Evolutionary conservation across 495 filamentous ascomycete species (phyloP).

Genomic region (Apiosordaria backusii): DNA sequence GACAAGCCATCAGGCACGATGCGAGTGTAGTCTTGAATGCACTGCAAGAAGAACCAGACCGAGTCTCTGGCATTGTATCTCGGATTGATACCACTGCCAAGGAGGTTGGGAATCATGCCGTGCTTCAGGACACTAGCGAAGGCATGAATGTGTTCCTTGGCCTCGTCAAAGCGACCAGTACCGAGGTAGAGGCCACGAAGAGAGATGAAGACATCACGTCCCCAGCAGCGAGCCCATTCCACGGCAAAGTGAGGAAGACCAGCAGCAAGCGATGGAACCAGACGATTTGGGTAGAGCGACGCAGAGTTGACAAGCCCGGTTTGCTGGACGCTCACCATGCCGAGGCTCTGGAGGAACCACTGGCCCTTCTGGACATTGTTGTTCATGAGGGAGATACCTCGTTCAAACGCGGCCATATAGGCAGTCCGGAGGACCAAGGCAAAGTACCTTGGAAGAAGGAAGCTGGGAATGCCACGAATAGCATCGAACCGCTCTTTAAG

Average conservation of each 20-base stretch:
- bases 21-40: constrained; percentile 86
- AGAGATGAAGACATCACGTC: constrained; percentile 94
- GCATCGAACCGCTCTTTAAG: constrained; percentile 78
- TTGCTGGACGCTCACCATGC: constrained; percentile 86
- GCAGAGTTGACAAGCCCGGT: constrained; percentile 84
- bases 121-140: constrained; percentile 97
- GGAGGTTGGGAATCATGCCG: constrained; percentile 95
- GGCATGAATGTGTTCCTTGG: constrained; percentile 88
- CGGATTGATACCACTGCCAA: constrained; percentile 79
- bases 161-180: constrained; percentile 82
- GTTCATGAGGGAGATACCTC: constrained; percentile 72
- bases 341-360: constrained; percentile 77
- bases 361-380: constrained; percentile 74
- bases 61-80: constrained; percentile 97
- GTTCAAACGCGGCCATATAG: constrained; percentile 77
- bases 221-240: constrained; percentile 96
- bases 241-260: constrained; percentile 93
- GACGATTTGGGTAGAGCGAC: constrained; percentile 81
- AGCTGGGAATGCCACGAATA: constrained; percentile 78
- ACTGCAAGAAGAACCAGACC: constrained; percentile 95
- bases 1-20: constrained; percentile 75
- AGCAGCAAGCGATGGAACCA: constrained; percentile 83
- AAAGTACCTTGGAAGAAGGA: constrained; percentile 90
- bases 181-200: constrained; percentile 84
- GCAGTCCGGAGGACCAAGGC: constrained; percentile 81